Evolutionary conservation across 1,139 yeast genomes (phyloP).

Genomic region (Diutina ranongensis): DNA sequence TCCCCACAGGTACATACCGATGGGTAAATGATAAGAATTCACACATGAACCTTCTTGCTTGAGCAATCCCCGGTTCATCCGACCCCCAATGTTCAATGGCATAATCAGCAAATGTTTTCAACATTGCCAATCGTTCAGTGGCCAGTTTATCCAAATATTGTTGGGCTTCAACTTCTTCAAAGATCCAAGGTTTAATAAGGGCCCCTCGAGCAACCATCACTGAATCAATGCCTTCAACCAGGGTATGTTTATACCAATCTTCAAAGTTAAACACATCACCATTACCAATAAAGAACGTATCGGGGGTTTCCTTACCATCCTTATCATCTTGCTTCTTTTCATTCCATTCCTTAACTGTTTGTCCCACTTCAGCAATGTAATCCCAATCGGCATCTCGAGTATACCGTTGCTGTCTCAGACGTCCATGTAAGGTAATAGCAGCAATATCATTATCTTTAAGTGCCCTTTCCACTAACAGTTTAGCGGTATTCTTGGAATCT

Average conservation of each 20-base stretch:
- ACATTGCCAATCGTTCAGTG: conserved; percentile 72
- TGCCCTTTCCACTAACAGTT: conserved; percentile 54
- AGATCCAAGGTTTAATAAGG: conserved; percentile 95
- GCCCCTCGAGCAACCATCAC: conserved; percentile 99
- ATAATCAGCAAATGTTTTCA: conserved; percentile 56
- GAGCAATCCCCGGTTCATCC: conserved; percentile 86
- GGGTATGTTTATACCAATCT: conserved; percentile 79
- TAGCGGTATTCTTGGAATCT: conserved; percentile 83
- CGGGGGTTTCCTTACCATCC: conserved; percentile 35
- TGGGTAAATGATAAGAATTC: conserved; percentile 92
- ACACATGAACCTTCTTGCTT: conserved; percentile 83
- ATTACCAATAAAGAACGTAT: conserved; percentile 67
- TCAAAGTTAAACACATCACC: conserved; percentile 84
- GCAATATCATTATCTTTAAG: conserved; percentile 74
- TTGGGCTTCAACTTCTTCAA: conserved; percentile 83
- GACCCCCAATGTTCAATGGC: conserved; percentile 98
- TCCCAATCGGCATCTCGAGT: conserved; percentile 90
- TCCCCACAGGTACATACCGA: conserved; percentile 89
- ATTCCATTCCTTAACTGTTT: conserved; percentile 51
- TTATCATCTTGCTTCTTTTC: conserved; percentile 39
- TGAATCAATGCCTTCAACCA: conserved; percentile 67
- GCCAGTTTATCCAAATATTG: conserved; percentile 87
- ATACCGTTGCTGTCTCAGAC: conserved; percentile 92
- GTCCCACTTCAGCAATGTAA: conserved; percentile 68
- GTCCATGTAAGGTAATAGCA: conserved; percentile 89